Base-by-base conservation (phyloP, 768 basidiomycete species). In the Pholiota conissans region DNA sequence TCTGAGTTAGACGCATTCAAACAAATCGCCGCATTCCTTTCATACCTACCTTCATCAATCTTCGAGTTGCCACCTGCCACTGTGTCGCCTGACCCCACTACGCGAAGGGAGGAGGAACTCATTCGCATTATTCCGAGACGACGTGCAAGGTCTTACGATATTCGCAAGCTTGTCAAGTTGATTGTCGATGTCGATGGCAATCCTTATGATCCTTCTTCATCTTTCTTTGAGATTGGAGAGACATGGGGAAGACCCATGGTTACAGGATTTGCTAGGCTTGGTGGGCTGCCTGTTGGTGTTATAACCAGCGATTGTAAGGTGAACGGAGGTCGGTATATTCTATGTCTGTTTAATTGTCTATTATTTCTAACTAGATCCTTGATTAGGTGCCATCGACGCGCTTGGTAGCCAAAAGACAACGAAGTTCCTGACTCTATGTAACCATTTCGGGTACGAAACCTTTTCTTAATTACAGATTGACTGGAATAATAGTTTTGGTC, bases 41-140 rank as follows among this genome's bases (percentile, higher is more conserved):
- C 74, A 2, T 77, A 74, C 55, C 69, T 76, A 3, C 76, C 76
- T n/a, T 71, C 74, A 22, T 76, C 74, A 3, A 74, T 77, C 39
- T 75, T 77, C 30, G 52, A 66, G 1, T 61, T 73, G 6, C 74
- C 76, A 0, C 73, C 74, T 4, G 62, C 67, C n/a, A 22, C 30
- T 0, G 18, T 61, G 16, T 65, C 67, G 7, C 26, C 45, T 0
- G 76, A 76, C 54, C 58, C 63, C 9, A 47, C 52, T n/a, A 57
- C 65, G 3, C 68, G 76, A 32, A 67, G 62, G 40, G 76, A 77
- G 51, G 73, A 73, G 32, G 73, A 69, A 26, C 63, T 77, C 1
- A 30, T 74, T 5, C 65, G 66, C 18, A 73, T 77, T 48, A 74
- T 77, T 46, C 76, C 76, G 2, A 64, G 71, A 52, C 67, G 74